Evolutionary conservation across 345 rosid genomes (phyloP), one percentile per base, ranked within the genome.

Genomic region (Excoecaria agallocha): DNA sequence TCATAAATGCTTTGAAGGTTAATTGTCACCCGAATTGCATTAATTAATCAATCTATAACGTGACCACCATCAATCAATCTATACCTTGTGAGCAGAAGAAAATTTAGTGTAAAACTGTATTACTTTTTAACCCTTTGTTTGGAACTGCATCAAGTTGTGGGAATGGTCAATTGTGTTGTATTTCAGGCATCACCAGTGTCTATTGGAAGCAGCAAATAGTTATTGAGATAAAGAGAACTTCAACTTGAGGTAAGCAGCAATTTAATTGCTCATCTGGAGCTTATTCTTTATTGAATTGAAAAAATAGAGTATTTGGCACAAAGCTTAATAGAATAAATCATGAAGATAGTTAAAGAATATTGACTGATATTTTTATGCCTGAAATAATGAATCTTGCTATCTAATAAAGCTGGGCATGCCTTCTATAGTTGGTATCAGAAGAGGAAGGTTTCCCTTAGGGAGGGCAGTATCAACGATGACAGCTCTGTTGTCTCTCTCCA

Each of bases 111-210:
- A 45, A 2, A 51, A 49, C 35, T 12, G 8, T 12, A n/a, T 56
- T n/a, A 19, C 17, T 22, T 48, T 49, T 13, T 43, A 43, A 55
- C 58, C 16, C 39, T 3, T 43, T 25, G 7, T 43, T 12, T 12
- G 56, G 13, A 41, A 39, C 66, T 43, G 46, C 3, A 7, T 2
- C 5, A 19, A 56, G 25, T 13, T 3, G 35, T 5, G 66, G 8
- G 60, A 25, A 60, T 59, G 48, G 0, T 43, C 46, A 22, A 24
- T n/a, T 0, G 22, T 25, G 58, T 37, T 65, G 39, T 38, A 19
- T 54, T 70, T 48, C 76, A 77, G 80, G 80, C 80, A 46, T 71
- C 80, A 50, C 80, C 80, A 25, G 24, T 77, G 30, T 46, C 20
- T 3, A 56, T 77, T 72, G 76, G 72, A n/a, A 76, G 35, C 46